These are phyloP conservation scores for Nemania sp. DNA, from an alignment of 2,329 filamentous ascomycete species.

Conservation along the genomic window DNA sequence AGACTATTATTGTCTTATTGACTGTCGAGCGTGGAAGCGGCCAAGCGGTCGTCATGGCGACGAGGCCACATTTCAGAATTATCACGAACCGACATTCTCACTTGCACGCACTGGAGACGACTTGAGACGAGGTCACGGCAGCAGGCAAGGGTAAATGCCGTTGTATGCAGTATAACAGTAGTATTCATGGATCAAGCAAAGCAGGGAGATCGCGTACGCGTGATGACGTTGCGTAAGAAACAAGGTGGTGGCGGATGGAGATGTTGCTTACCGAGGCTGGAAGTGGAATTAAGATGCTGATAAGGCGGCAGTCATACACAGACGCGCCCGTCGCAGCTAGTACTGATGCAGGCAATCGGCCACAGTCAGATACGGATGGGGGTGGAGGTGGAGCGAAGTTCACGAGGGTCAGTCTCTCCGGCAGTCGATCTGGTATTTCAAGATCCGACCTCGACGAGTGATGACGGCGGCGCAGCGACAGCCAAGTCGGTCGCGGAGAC, in stretches of 20 bases:
- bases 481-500: slow-evolving; percentile 11
- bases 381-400: not conserved
- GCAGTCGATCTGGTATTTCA: slow-evolving; percentile 24
- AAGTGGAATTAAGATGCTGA: slow-evolving; percentile 9
- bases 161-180: not conserved
- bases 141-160: not conserved
- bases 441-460: slow-evolving; percentile 13
- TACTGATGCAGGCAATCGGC: slow-evolving; percentile 6
- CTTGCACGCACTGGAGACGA: slow-evolving; percentile 26
- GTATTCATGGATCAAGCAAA: not conserved
- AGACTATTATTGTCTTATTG: not conserved
- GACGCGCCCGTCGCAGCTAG: slow-evolving; percentile 8
- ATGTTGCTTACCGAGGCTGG: slow-evolving; percentile 23
- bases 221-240: slow-evolving; percentile 7
- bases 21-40: not conserved
- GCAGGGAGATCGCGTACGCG: not conserved
- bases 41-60: slow-evolving; percentile 16
- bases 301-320: slow-evolving; percentile 5
- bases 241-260: not conserved
- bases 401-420: not conserved
- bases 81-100: slow-evolving; percentile 25
- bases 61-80: slow-evolving; percentile 22
- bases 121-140: slow-evolving; percentile 18
- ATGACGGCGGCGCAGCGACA: slow-evolving; percentile 11
- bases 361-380: slow-evolving; percentile 10